phyloP scores from a whole-genome alignment of 306 rosid genomes.

The Quillaja saponaria region DNA sequence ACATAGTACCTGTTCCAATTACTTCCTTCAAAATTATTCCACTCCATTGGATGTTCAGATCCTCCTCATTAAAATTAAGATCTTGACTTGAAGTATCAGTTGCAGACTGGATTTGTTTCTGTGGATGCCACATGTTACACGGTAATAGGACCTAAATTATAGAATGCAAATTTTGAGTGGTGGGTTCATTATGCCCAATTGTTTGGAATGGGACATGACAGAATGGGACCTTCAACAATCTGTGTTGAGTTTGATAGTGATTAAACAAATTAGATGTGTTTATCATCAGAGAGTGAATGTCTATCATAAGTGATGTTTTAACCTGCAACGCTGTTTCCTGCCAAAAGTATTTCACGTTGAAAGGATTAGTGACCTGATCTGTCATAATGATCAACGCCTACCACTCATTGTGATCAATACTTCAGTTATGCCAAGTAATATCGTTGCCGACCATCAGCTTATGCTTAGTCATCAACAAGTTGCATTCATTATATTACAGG shows the following conservation, averaged over 20 bases:
- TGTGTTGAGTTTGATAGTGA: conserved; percentile 23
- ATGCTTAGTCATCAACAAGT: too few species aligned
- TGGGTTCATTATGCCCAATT: conserved; percentile 12
- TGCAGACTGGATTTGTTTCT: conserved; percentile 42
- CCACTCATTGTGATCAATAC: conserved; percentile 28
- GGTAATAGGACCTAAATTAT: conserved; percentile 32
- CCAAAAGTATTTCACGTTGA: conserved; percentile 28
- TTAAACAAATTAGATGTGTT: neutral
- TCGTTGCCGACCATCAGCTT: neutral
- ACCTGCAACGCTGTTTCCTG: conserved; percentile 34
- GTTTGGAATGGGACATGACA: neutral
- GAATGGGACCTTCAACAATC: conserved; percentile 21
- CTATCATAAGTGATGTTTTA: neutral
- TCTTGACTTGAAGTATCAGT: conserved; percentile 41
- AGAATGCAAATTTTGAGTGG: conserved; percentile 26
- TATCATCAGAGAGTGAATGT: neutral
- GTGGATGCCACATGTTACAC: conserved; percentile 28
- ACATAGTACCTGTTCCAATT: conserved; percentile 79
- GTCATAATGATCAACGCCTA: conserved; percentile 25
- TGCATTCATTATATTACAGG: neutral
- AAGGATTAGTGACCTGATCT: conserved; percentile 30
- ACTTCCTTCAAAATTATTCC: conserved; percentile 73
- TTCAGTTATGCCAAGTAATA: conserved; percentile 14
- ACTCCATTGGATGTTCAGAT: conserved; percentile 74
- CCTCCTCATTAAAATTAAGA: conserved; percentile 54